A percentile compares a stretch with the other conserved stretches of the same genome.
These are phyloP conservation scores for Colletotrichum sp. DNA, from an alignment of 2,329 filamentous ascomycete genomes.

Conservation along the genomic window DNA sequence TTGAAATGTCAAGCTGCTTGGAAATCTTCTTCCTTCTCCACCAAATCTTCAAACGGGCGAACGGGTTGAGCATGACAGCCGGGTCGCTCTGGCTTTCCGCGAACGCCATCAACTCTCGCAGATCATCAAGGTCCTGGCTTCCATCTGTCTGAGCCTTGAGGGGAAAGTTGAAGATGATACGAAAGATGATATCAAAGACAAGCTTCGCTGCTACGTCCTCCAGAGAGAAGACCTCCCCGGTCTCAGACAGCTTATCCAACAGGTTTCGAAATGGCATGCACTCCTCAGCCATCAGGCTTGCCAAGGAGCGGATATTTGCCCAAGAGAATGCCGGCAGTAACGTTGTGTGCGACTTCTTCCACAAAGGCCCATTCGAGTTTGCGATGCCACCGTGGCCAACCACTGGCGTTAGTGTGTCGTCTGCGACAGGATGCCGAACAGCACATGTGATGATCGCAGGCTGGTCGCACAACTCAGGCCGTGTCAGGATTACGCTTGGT, in stretches of 20 bases:
- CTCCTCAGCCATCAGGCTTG: neutral
- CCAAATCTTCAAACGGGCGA: neutral
- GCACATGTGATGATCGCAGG: neutral
- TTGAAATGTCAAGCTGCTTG: neutral
- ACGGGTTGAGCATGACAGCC: neutral
- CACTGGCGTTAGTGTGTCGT: neutral
- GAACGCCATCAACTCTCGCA: neutral
- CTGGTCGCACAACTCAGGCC: neutral
- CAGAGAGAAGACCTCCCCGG: accelerated
- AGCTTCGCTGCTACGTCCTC: neutral
- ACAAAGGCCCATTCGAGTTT: neutral
- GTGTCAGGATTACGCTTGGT: neutral
- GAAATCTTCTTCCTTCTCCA: neutral
- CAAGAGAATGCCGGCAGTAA: neutral
- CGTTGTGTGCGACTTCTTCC: neutral
- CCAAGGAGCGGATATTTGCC: neutral
- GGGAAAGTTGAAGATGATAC: neutral
- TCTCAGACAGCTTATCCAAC: neutral
- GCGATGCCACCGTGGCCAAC: neutral
- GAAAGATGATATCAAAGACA: neutral
- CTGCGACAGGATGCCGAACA: neutral
- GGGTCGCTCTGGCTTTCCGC: neutral
- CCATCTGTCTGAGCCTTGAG: neutral
- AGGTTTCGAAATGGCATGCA: neutral
- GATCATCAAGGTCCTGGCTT: neutral